Conservation (phyloP, 2,329 filamentous ascomycete species). For the Microdochium trichocladiopsis region DNA sequence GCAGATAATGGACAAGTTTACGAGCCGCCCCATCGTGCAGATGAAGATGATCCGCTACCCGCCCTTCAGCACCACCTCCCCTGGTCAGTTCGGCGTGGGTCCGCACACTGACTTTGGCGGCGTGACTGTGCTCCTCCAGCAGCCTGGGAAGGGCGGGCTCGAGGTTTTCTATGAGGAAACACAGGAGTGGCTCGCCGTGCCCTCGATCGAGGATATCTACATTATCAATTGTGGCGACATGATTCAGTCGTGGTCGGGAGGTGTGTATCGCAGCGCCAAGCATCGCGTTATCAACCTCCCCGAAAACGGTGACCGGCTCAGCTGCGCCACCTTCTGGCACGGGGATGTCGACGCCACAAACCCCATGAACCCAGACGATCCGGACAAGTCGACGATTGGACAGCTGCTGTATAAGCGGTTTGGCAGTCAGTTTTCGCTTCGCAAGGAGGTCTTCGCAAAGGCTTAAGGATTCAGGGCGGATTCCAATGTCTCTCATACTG, state of each 20-base stretch:
- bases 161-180: conserved; percentile 11
- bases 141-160: conserved; percentile 13
- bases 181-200: conserved; percentile 10
- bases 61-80: not conserved
- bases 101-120: conserved; percentile 17
- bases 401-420: conserved; percentile 13
- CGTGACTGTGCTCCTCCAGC: conserved; percentile 15
- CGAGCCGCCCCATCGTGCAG: conserved; percentile 10
- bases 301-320: conserved; percentile 4
- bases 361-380: conserved; percentile 10
- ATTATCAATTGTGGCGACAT: conserved; percentile 17
- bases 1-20: conserved; percentile 9
- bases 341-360: conserved; percentile 16
- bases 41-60: conserved; percentile 15
- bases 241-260: conserved; percentile 9
- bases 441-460: not conserved
- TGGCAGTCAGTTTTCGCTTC: conserved; percentile 5
- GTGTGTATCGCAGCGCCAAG: conserved; percentile 8
- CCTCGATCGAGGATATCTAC: conserved; percentile 9
- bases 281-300: conserved; percentile 6
- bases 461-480: too few species aligned
- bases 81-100: conserved; percentile 10
- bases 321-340: conserved; percentile 13
- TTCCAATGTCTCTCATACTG: too few species aligned
- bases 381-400: conserved; percentile 12